Evolutionary conservation across 768 basidiomycete genomes (phyloP).

Genomic region (Amanita exitialis): DNA sequence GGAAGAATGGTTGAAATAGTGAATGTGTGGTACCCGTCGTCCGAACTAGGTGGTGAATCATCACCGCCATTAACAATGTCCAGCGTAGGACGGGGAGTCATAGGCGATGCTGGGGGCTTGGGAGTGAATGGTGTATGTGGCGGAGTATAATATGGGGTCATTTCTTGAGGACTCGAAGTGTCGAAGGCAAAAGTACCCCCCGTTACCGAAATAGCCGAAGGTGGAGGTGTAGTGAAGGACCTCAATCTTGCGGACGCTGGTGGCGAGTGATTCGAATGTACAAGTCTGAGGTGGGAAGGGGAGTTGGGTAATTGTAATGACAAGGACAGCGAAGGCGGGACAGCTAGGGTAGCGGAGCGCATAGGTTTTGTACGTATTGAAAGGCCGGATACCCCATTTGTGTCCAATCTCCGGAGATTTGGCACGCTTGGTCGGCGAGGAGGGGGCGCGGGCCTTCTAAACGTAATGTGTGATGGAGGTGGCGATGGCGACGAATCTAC

Average conservation of each 20-base stretch:
- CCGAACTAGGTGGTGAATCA: slow-evolving; percentile 43
- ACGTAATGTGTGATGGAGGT: slow-evolving; percentile 53
- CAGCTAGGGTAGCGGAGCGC: slow-evolving; percentile 47
- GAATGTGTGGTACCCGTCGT: slow-evolving; percentile 58
- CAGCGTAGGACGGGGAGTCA: slow-evolving; percentile 55
- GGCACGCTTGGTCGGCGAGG: slow-evolving; percentile 56
- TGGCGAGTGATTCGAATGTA: slow-evolving; percentile 50
- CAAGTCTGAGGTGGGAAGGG: slow-evolving; percentile 51
- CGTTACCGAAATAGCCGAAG: not conserved
- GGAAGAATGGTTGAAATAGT: slow-evolving; percentile 88
- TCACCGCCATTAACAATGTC: slow-evolving; percentile 15
- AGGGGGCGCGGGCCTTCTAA: slow-evolving; percentile 35
- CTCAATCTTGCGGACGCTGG: slow-evolving; percentile 37
- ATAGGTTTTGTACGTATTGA: slow-evolving; percentile 49
- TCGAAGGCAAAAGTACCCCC: not conserved
- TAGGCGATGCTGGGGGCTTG: slow-evolving; percentile 45
- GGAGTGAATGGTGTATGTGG: slow-evolving; percentile 45
- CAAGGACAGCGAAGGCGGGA: slow-evolving; percentile 34
- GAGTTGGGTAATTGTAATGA: slow-evolving; percentile 31
- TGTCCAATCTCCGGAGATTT: slow-evolving; percentile 51
- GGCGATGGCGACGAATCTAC: slow-evolving; percentile 49
- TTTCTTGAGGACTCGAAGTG: slow-evolving; percentile 19
- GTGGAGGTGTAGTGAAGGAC: not conserved
- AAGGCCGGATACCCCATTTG: slow-evolving; percentile 50
- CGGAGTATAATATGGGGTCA: slow-evolving; percentile 43